Conservation (phyloP, 768 basidiomycete genomes). For the Mycena albidolilacea region DNA sequence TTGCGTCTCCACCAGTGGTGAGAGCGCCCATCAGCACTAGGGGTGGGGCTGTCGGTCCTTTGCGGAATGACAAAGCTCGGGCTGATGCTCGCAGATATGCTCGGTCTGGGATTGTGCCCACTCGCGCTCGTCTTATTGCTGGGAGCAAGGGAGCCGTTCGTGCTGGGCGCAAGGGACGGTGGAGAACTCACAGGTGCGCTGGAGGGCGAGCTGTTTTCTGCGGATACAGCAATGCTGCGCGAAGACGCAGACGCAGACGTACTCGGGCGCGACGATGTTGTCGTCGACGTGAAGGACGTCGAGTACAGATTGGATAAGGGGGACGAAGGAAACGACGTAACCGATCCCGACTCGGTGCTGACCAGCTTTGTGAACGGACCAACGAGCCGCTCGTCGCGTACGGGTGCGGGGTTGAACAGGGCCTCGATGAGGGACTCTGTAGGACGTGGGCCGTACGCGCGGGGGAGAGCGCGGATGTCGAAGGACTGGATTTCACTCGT, state of each 20-base stretch:
- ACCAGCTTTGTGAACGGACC: conserved; percentile 57
- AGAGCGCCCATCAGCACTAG: conserved; percentile 2
- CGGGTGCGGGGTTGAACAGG: conserved; percentile 80
- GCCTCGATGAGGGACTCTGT: conserved; percentile 86
- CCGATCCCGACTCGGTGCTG: conserved; percentile 27
- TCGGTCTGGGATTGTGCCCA: conserved; percentile 22
- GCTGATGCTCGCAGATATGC: conserved; percentile 19
- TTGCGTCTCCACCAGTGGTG: conserved; percentile 38
- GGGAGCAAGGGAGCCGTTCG: conserved; percentile 25
- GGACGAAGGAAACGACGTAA: conserved; percentile 5
- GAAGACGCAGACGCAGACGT: conserved; percentile 20
- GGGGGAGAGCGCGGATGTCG: conserved; percentile 61
- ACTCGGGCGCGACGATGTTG: conserved; percentile 26
- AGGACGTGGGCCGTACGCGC: conserved; percentile 71
- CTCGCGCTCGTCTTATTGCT: not conserved
- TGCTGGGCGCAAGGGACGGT: not conserved
- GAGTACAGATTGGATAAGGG: conserved; percentile 1
- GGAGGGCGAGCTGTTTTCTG: conserved; percentile 8
- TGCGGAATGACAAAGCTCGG: conserved; percentile 15
- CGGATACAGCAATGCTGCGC: conserved; percentile 7
- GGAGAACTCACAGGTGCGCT: not conserved
- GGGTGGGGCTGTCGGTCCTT: not conserved
- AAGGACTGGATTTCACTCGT: conserved; percentile 43
- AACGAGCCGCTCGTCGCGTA: conserved; percentile 55
- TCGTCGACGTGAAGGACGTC: conserved; percentile 5